Evolutionary conservation across 371 early-diverging fungal genomes (phyloP), one percentile per base, ranked within the genome.

Genomic region (Circinella minor): DNA sequence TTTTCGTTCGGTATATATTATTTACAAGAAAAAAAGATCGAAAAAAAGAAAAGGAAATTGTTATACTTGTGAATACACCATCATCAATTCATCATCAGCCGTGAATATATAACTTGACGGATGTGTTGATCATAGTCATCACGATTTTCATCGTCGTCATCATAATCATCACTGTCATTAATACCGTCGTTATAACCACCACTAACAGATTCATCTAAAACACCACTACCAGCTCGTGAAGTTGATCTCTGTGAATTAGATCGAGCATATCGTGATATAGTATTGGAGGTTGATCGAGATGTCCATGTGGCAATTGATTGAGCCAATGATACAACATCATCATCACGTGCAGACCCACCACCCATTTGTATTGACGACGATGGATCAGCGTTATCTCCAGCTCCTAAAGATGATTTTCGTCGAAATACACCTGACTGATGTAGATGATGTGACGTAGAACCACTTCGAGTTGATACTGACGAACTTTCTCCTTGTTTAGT

Each of bases 111-210:
- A n/a, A 74, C 69, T 20, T 76, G 54, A 36, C 76, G 67, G 27
- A 80, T 74, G 38, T 76, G 71, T 48, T 75, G 74, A 57, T 80
- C 78, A 63, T 80, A 75, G 43, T 69, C 73, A 7, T 69, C 65
- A 55, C 65, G 60, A n/a, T 65, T 36, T 17, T 55, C 68, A n/a
- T 71, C 69, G 39, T 74, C 71, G 43, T 63, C 27, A 2, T 55
- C 27, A 14, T 65, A 34, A 14, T 65, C 54, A 43, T 66, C 70
- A 18, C 63, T 63, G 36, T 69, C 71, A 9, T 66, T 59, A 27
- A 17, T n/a, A 57, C 27, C 57, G 14, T 57, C 18, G 4, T 54
- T 8, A 54, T 18, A 15, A 54, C 15, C 6, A 54, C 9, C 43
- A 13, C 14, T 51, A 15, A 15, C 47, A 0, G 51, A 51, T 13